phyloP scores from a whole-genome alignment of 306 rosid genomes.

The Corylus avellana region DNA sequence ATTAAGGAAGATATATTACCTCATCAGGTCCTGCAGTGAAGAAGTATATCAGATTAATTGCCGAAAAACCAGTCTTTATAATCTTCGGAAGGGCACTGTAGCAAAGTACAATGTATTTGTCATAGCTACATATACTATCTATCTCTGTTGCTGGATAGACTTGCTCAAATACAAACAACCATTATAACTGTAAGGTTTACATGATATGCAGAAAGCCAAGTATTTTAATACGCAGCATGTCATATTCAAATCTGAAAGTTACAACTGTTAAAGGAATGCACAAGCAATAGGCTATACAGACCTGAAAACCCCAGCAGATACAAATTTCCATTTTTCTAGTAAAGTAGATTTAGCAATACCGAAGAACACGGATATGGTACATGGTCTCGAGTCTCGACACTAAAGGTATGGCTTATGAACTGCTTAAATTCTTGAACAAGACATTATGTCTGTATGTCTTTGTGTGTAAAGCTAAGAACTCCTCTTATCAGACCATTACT shows the following conservation, averaged over 20 bases:
- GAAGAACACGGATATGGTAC: not conserved
- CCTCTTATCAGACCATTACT: too few relatives aligned
- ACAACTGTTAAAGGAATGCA: not conserved
- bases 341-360: not conserved
- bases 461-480: too few relatives aligned
- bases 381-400: too few relatives aligned
- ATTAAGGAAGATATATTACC: slow-evolving; percentile 46
- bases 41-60: slow-evolving; percentile 98
- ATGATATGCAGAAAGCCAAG: not conserved
- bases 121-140: slow-evolving; percentile 19
- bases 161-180: not conserved
- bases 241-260: not conserved
- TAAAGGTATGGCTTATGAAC: too few relatives aligned
- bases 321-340: not conserved
- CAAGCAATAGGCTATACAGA: not conserved
- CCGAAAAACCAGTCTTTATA: slow-evolving; percentile 92
- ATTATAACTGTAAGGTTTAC: not conserved
- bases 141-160: not conserved
- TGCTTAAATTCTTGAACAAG: too few relatives aligned
- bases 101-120: slow-evolving; percentile 31
- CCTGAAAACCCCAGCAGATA: not conserved
- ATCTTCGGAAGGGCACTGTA: slow-evolving; percentile 91
- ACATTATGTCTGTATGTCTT: too few relatives aligned
- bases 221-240: not conserved
- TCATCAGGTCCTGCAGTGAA: slow-evolving; percentile 99